Base-by-base conservation (phyloP, 2,329 filamentous ascomycete genomes). In the Calcarisporium arbuscula region DNA sequence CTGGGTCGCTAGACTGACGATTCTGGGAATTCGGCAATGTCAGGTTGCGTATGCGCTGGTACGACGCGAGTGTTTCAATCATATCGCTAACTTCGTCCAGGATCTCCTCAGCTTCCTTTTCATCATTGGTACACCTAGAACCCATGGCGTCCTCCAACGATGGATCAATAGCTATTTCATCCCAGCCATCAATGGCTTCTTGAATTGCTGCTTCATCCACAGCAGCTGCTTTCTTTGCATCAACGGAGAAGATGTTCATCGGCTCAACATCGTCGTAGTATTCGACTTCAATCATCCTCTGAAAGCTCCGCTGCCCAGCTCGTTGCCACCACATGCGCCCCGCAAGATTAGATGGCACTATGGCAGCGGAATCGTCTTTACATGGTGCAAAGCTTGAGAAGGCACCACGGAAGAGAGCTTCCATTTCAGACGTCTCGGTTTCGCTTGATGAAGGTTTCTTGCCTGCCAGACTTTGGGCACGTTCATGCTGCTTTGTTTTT, bases 331-430 rank as follows among this genome's bases (percentile, higher is more conserved):
- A 89, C 31, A 89, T 61, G 48, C 76, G 74, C 34, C 78, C 77
- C 39, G 84, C 75, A 32, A 77, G 69, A 21, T 76, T 75, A 2
- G 80, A 77, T 0, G 85, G 76, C 4, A 87, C 67, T 38, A 88
- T 67, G 6, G 85, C 81, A 10, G 72, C 75, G 4, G 82, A 72
- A 51, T 89, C 80, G 54, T 90, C 85, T 47, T 76, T 80, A 33
- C 74, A 78, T 0, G 85, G 85, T 6, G 85, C 85, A 54, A 89
- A 90, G 50, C 81, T 84, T 1, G 82, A 87, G 55, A 88, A 90
- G 2, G 80, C 84, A 35, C 81, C 77, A 19, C 82, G 73, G 51
- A 89, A 90, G 8, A 89, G 62, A 0, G 80, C 72, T 46, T 89
- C 84, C 59, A 87, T 76, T 52, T 82, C 82, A 4, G 75, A 73